Percentiles rank a stretch among this genome's conserved stretches.
phyloP scores from a whole-genome alignment of 306 rosid species.

The Ziziphus jujuba region DNA sequence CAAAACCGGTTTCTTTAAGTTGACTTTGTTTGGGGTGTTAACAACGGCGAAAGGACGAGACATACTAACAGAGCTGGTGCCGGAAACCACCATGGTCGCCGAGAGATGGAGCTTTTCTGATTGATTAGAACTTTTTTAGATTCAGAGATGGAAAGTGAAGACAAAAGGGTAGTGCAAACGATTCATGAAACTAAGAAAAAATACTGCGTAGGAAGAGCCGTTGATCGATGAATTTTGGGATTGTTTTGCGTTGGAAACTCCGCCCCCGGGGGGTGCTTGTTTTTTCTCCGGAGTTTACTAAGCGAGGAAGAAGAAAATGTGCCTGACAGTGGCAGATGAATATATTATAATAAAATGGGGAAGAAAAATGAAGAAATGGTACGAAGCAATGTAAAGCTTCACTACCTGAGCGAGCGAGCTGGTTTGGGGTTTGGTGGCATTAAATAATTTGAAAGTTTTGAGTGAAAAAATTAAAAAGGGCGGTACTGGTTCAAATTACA shows the following conservation, averaged over 20 bases:
- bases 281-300: conserved; percentile 21
- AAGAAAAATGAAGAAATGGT: neutral
- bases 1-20: conserved; percentile 29
- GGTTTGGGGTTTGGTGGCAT: conserved; percentile 6
- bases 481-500: neutral
- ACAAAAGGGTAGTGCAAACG: neutral
- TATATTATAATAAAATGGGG: neutral
- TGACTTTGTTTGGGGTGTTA: conserved; percentile 18
- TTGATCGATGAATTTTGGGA: conserved; percentile 8
- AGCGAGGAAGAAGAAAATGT: conserved; percentile 1
- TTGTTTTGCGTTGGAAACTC: conserved; percentile 37
- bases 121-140: neutral
- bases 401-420: no score
- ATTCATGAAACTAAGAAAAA: neutral
- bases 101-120: neutral
- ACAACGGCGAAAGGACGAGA: conserved; percentile 11
- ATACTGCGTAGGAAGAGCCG: neutral
- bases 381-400: neutral
- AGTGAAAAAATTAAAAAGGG: conserved; percentile 4
- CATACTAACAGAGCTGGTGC: conserved; percentile 33
- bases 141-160: conserved; percentile 5
- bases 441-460: conserved; percentile 6
- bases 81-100: conserved; percentile 48
- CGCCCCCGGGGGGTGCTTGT: conserved; percentile 35
- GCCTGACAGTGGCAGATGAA: neutral